Percentiles rank a stretch among this genome's conserved stretches.
These are phyloP conservation scores for Fraxinus sp. DNA, from an alignment of 305 asterid genomes.

Conservation along the genomic window DNA sequence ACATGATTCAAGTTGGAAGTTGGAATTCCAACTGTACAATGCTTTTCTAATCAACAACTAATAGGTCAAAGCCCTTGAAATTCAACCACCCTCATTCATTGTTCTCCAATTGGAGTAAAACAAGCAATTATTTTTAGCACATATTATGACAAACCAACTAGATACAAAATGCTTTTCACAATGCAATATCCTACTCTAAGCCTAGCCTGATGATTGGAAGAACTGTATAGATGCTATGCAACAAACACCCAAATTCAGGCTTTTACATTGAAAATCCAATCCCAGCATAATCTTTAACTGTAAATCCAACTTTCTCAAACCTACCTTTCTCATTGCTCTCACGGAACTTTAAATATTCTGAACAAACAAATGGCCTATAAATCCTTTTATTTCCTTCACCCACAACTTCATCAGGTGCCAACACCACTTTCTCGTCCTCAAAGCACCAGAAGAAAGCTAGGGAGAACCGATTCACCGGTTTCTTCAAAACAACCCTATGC, in stretches of 20 bases:
- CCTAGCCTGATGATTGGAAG: conserved; percentile 14
- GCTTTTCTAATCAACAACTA: conserved; percentile 2
- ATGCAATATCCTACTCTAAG: conserved; percentile 22
- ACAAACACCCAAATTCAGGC: conserved; percentile 21
- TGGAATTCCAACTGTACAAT: conserved; percentile 44
- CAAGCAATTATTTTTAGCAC: conserved; percentile 20
- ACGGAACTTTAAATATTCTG: conserved; percentile 57
- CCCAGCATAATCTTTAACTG: conserved; percentile 67
- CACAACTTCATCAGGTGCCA: conserved; percentile 56
- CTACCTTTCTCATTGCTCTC: conserved; percentile 57
- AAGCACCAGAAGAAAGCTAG: conserved; percentile 76
- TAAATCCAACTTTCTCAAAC: conserved; percentile 73
- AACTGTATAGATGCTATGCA: conserved; percentile 2
- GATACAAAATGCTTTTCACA: conserved; percentile 14
- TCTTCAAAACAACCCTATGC: conserved; percentile 58
- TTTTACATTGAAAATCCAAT: conserved; percentile 11
- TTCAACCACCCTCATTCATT: conserved; percentile 28
- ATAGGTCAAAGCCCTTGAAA: conserved; percentile 19
- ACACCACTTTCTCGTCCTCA: conserved; percentile 58
- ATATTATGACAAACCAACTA: conserved; percentile 21
- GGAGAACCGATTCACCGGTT: conserved; percentile 48
- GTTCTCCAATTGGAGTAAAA: conserved; percentile 27
- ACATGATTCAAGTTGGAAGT: conserved; percentile 24
- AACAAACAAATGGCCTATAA: conserved; percentile 52
- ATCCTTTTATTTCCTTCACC: conserved; percentile 38